Evolutionary conservation across 2,329 filamentous ascomycete species (phyloP).

Genomic region (Ophiostoma tasmaniense): DNA sequence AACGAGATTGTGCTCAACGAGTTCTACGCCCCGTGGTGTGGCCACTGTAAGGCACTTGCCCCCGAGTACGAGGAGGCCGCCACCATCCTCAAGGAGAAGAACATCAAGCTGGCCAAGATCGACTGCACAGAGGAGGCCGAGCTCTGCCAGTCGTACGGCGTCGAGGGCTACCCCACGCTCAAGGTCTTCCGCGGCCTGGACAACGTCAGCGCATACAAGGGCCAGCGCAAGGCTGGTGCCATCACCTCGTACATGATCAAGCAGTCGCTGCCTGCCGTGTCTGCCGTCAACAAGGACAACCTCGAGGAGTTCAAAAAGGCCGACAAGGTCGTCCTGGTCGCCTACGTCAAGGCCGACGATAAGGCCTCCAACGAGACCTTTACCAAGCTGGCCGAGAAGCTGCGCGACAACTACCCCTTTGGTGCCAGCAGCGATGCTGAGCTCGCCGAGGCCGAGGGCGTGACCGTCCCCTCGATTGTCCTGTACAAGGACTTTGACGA

Average conservation of each 20-base stretch:
- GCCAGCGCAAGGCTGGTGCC: conserved; percentile 76
- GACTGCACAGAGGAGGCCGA: conserved; percentile 94
- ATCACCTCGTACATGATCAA: conserved; percentile 91
- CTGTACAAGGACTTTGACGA: conserved; percentile 98
- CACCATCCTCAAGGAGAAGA: conserved; percentile 77
- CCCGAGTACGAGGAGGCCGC: conserved; percentile 86
- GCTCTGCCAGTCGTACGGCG: conserved; percentile 80
- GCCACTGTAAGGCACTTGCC: conserved; percentile 96
- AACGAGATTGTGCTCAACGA: conserved; percentile 89
- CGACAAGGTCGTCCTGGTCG: conserved; percentile 92
- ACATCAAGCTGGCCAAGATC: conserved; percentile 75
- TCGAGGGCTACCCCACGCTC: conserved; percentile 96
- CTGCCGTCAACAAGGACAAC: conserved; percentile 68
- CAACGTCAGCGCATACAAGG: conserved; percentile 72
- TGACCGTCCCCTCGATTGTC: conserved; percentile 77
- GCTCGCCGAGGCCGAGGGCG: conserved; percentile 82
- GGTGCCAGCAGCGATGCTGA: conserved; percentile 75
- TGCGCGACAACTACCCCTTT: conserved; percentile 89
- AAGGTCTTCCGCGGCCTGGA: conserved; percentile 96
- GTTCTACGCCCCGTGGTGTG: conserved; percentile 42
- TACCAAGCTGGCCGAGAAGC: conserved; percentile 59
- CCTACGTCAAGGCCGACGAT: conserved; percentile 71
- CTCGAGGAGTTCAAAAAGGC: conserved; percentile 94
- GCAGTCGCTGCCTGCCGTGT: conserved; percentile 90
- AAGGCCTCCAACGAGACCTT: conserved; percentile 86